A percentile compares a stretch with the other conserved stretches of the same genome.
These are phyloP conservation scores for Cardiospermum halicacabum DNA, from an alignment of 345 rosid species.

Conservation along the genomic window DNA sequence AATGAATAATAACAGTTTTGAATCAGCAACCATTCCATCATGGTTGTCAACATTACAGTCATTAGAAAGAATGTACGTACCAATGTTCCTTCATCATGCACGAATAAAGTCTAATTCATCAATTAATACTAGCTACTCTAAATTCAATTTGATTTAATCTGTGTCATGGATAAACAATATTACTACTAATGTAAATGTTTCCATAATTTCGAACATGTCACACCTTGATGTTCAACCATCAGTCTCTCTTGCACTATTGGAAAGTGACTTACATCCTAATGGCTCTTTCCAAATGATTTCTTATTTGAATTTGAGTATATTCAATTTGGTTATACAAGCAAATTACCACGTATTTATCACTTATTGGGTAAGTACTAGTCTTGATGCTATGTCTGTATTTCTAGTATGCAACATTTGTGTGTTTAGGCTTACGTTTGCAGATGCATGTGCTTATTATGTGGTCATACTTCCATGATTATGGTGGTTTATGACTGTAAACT, in stretches of 20 bases:
- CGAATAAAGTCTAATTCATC: too few species aligned
- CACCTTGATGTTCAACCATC: background rate
- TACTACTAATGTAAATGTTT: background rate
- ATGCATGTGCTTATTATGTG: too few species aligned
- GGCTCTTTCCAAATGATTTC: too few species aligned
- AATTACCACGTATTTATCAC: too few species aligned
- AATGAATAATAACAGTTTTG: constrained; percentile 70
- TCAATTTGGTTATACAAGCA: background rate
- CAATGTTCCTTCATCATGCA: constrained; percentile 5
- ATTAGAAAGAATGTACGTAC: constrained; percentile 67
- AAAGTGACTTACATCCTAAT: background rate
- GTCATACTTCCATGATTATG: too few species aligned
- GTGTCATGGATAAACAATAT: background rate
- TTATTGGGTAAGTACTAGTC: too few species aligned
- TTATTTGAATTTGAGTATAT: too few species aligned
- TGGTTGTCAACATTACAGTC: constrained; percentile 49
- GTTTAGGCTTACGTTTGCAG: too few species aligned
- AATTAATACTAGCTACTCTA: background rate
- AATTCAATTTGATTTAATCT: background rate
- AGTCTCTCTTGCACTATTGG: background rate
- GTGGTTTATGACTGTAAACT: too few species aligned
- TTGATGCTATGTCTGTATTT: too few species aligned
- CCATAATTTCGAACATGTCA: background rate
- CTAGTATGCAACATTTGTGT: too few species aligned
- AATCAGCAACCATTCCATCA: constrained; percentile 39